These are phyloP conservation scores for Delitschia confertaspora DNA, from an alignment of 495 filamentous ascomycete species.

Conservation along the genomic window DNA sequence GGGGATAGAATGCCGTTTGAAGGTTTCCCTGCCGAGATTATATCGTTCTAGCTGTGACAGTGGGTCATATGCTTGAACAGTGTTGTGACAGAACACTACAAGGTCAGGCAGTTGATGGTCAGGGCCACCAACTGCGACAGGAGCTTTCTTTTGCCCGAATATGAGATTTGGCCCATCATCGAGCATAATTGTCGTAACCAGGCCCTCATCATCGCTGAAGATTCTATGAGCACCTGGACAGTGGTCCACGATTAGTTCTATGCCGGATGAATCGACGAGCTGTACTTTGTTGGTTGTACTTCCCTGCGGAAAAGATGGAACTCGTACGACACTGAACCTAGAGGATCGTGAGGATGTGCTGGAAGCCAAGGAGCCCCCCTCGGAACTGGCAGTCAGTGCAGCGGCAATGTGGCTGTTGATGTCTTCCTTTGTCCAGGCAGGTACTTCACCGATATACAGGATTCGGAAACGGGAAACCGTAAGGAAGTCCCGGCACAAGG, in stretches of 20 bases:
- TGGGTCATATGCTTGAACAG: not conserved
- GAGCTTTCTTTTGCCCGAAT: slow-evolving; percentile 3
- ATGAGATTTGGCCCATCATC: slow-evolving; percentile 11
- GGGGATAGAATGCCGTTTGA: slow-evolving; percentile 12
- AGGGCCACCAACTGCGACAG: not conserved
- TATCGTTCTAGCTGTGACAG: slow-evolving; percentile 3
- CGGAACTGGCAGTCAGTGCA: slow-evolving; percentile 15
- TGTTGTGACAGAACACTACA: slow-evolving; percentile 15
- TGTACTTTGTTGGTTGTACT: slow-evolving; percentile 8
- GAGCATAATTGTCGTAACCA: slow-evolving; percentile 1
- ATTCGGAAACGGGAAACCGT: slow-evolving; percentile 13
- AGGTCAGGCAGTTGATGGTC: slow-evolving; percentile 17
- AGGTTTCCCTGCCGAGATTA: slow-evolving; percentile 6
- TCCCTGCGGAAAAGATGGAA: slow-evolving; percentile 1
- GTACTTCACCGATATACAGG: slow-evolving; percentile 20
- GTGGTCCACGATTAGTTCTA: slow-evolving; percentile 16
- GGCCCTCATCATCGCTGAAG: not conserved
- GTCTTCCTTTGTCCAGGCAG: slow-evolving; percentile 14
- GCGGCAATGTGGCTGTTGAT: slow-evolving; percentile 18
- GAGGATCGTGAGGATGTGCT: slow-evolving; percentile 11
- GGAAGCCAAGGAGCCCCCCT: not conserved
- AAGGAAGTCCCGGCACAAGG: slow-evolving; percentile 14
- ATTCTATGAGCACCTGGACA: slow-evolving; percentile 8
- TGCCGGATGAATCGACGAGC: slow-evolving; percentile 16
- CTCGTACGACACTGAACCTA: slow-evolving; percentile 19